phyloP scores from a whole-genome alignment of 495 filamentous ascomycete genomes.

The Penicilliopsis zonata region DNA sequence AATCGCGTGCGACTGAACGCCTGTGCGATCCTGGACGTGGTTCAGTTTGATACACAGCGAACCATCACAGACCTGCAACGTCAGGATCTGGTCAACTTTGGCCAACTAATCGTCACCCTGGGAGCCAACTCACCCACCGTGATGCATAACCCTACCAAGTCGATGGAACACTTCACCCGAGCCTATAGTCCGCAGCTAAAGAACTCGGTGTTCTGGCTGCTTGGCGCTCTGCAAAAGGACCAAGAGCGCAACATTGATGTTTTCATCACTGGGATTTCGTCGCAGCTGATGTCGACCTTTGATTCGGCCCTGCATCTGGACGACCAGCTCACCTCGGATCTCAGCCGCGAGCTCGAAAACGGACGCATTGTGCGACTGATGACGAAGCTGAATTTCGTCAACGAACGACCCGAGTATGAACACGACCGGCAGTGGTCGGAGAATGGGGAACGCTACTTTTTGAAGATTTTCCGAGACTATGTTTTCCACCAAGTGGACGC shows the following conservation, averaged over 20 bases:
- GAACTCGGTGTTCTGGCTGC: slow-evolving; percentile 66
- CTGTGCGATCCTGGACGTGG: slow-evolving; percentile 78
- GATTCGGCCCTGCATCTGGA: slow-evolving; percentile 63
- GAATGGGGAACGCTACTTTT: slow-evolving; percentile 75
- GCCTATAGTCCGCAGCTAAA: slow-evolving; percentile 63
- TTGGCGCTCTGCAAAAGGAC: slow-evolving; percentile 38
- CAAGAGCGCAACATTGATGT: slow-evolving; percentile 59
- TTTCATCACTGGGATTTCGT: slow-evolving; percentile 64
- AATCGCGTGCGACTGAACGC: slow-evolving; percentile 79
- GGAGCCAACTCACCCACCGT: slow-evolving; percentile 50
- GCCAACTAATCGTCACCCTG: slow-evolving; percentile 67
- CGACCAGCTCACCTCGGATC: slow-evolving; percentile 57
- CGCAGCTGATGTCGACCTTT: slow-evolving; percentile 55
- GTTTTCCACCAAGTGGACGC: slow-evolving; percentile 91
- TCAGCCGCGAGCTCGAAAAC: slow-evolving; percentile 80
- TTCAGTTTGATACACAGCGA: slow-evolving; percentile 57
- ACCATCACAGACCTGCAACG: slow-evolving; percentile 66
- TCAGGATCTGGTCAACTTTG: slow-evolving; percentile 79
- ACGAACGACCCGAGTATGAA: slow-evolving; percentile 79
- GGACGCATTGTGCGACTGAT: slow-evolving; percentile 73
- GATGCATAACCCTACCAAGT: slow-evolving; percentile 42
- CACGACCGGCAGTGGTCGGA: slow-evolving; percentile 70
- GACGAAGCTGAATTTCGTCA: slow-evolving; percentile 72
- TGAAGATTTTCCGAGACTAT: slow-evolving; percentile 93
- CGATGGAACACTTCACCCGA: slow-evolving; percentile 59